Evolutionary conservation across 352 stramenopile genomes (phyloP).

Genomic region (Blastocystis sp.): DNA sequence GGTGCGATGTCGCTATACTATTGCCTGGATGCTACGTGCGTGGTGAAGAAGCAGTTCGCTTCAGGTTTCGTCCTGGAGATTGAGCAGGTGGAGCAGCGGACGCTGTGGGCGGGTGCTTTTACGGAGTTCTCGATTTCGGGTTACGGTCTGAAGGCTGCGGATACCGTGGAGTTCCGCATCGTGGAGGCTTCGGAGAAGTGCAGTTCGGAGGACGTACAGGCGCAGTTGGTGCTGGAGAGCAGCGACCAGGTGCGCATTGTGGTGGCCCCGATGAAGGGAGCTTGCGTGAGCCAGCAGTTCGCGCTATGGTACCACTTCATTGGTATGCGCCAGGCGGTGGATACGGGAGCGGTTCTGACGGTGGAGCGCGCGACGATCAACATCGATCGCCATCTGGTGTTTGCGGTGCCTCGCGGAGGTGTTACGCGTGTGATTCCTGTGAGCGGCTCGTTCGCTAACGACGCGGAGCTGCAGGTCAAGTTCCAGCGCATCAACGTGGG

Average conservation of each 20-base stretch:
- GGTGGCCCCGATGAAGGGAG: neutral
- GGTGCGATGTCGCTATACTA: neutral
- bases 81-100: neutral
- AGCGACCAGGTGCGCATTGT: constrained; percentile 9
- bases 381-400: neutral
- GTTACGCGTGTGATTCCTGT: neutral
- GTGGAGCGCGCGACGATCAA: neutral
- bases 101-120: neutral
- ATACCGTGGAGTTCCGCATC: neutral
- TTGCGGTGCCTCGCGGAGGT: constrained; percentile 25
- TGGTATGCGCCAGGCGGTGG: neutral
- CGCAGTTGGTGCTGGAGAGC: neutral
- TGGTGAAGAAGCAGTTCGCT: neutral
- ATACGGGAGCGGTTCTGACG: neutral
- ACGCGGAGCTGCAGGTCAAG: neutral
- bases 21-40: neutral
- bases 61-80: neutral
- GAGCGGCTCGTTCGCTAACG: neutral
- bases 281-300: constrained; percentile 8
- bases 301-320: constrained; percentile 22
- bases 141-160: neutral
- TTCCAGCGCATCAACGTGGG: neutral
- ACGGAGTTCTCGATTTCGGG: neutral
- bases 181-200: neutral
- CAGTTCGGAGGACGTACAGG: neutral